Evolutionary conservation across 2,329 filamentous ascomycete species (phyloP).

Genomic region (Ceratocystis cacaofunesta): DNA sequence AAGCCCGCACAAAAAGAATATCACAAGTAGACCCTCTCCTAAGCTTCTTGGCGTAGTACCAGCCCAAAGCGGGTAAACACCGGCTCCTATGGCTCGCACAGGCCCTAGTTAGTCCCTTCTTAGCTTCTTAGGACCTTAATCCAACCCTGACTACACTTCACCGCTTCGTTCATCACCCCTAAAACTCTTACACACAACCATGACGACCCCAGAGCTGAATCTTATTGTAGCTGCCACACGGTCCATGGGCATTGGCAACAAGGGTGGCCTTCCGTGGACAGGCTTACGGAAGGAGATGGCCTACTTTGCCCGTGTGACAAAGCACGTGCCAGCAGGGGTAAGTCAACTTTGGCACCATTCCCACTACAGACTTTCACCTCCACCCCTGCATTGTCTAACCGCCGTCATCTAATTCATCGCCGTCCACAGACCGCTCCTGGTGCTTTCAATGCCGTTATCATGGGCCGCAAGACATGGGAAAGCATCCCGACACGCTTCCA

Average conservation of each 20-base stretch:
- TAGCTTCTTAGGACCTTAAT: background rate
- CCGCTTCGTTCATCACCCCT: background rate
- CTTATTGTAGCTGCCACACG: slow-evolving; percentile 89
- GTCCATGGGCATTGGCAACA: slow-evolving; percentile 72
- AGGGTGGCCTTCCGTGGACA: slow-evolving; percentile 74
- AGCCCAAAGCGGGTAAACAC: background rate
- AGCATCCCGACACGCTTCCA: slow-evolving; percentile 67
- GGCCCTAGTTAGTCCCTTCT: background rate
- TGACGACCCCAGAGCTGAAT: slow-evolving; percentile 45
- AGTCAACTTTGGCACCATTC: background rate
- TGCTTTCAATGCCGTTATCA: slow-evolving; percentile 63
- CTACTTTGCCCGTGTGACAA: slow-evolving; percentile 86
- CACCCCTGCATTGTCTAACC: background rate
- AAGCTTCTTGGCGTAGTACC: background rate
- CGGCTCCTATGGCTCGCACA: background rate
- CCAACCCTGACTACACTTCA: background rate
- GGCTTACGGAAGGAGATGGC: slow-evolving; percentile 82
- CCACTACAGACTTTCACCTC: background rate
- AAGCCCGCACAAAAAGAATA: no score
- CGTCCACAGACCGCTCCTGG: slow-evolving; percentile 23
- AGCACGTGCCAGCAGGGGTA: slow-evolving; percentile 38
- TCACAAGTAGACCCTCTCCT: no score
- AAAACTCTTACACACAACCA: background rate
- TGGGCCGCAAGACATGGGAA: slow-evolving; percentile 96
- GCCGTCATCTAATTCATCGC: background rate